Percentiles rank a stretch among this genome's conserved stretches.
phyloP scores from a whole-genome alignment of 75 land plant species.

The Larix kaempferi region DNA sequence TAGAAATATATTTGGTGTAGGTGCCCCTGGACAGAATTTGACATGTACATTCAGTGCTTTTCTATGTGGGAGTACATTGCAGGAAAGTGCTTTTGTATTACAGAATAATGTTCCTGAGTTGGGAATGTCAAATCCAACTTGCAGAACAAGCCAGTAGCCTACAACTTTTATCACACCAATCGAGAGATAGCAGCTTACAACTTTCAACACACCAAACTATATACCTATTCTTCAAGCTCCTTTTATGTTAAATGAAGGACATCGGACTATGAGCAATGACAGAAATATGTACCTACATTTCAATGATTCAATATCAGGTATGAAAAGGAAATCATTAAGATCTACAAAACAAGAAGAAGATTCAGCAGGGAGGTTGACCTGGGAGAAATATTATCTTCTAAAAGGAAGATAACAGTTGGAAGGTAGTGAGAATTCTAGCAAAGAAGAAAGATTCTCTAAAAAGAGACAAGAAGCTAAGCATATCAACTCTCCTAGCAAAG shows the following conservation, averaged over 20 bases:
- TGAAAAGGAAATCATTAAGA: not conserved
- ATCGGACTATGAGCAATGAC: not conserved
- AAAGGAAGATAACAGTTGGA: no score
- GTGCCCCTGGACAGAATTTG: no score
- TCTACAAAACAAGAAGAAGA: not conserved
- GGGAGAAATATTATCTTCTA: not conserved
- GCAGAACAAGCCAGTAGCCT: no score
- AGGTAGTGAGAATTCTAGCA: not conserved
- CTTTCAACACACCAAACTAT: not conserved
- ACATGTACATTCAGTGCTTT: no score
- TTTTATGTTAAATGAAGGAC: not conserved
- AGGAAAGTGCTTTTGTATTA: no score
- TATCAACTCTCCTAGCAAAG: not conserved
- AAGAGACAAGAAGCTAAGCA: not conserved
- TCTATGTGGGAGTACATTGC: no score
- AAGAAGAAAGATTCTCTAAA: not conserved
- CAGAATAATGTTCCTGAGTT: no score
- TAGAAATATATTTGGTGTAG: no score
- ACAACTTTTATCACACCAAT: no score
- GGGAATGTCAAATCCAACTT: no score
- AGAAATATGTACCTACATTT: no score
- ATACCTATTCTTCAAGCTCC: constrained; percentile 3
- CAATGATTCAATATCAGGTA: not conserved
- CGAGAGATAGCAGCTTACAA: no score
- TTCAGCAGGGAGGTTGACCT: not conserved